A percentile compares a stretch with the other conserved stretches of the same genome.
Conservation (phyloP, 768 basidiomycete genomes). For the Mycena crocata region DNA sequence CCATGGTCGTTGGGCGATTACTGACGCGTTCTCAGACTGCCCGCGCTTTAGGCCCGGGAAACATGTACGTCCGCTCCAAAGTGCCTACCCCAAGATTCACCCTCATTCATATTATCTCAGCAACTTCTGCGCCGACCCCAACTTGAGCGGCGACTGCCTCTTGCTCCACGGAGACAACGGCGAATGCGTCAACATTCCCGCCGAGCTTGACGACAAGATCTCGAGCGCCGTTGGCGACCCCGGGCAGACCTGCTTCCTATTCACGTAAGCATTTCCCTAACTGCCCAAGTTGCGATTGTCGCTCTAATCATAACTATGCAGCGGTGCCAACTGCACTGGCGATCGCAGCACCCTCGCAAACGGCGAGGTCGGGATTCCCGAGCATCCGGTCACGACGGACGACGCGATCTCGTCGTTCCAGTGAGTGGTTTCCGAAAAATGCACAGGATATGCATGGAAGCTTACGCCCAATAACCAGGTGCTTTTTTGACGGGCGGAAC, state of each 20-base stretch:
- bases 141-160: not conserved
- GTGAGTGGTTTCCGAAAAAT: constrained; percentile 8
- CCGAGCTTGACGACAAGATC: constrained; percentile 5
- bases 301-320: not conserved
- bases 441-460: too few species aligned
- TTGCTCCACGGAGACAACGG: constrained; percentile 6
- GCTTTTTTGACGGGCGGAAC: too few species aligned
- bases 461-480: too few species aligned
- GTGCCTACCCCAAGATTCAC: too few species aligned
- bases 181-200: constrained; percentile 18
- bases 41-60: too few species aligned
- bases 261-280: constrained; percentile 6
- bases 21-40: too few species aligned
- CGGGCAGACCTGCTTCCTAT: not conserved
- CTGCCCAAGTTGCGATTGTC: not conserved
- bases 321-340: constrained; percentile 10
- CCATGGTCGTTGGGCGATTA: too few species aligned
- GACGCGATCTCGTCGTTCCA: constrained; percentile 12
- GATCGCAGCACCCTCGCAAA: not conserved
- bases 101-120: too few species aligned
- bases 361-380: not conserved
- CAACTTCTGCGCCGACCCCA: constrained; percentile 9
- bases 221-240: constrained; percentile 9
- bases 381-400: constrained; percentile 8
- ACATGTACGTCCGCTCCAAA: too few species aligned